Conservation (phyloP, 768 basidiomycete species). For the Candolleomyces efflorescens region DNA sequence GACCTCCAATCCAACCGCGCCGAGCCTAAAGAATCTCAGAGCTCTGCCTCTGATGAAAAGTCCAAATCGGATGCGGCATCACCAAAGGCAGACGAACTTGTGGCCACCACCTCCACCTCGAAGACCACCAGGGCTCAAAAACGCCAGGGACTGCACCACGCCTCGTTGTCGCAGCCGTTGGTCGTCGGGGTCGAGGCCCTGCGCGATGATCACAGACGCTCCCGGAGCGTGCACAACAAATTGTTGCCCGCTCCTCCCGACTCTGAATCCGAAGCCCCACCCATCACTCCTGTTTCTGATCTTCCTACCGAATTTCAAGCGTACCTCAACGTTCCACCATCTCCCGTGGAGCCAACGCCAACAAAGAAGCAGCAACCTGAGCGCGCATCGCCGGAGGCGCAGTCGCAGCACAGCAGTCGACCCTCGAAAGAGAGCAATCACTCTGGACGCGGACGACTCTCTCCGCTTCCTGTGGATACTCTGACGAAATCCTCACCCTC, state of each 20-base stretch:
- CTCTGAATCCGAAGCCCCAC: background rate
- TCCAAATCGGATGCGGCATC: background rate
- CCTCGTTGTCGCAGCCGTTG: constrained; percentile 2
- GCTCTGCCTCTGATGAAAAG: background rate
- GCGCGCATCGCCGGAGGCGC: no score
- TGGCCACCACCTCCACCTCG: background rate
- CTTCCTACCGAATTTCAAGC: background rate
- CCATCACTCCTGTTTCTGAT: constrained; percentile 5
- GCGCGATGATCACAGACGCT: constrained; percentile 1
- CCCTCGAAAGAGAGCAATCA: background rate
- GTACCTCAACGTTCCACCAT: background rate
- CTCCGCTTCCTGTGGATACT: background rate
- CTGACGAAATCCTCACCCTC: background rate
- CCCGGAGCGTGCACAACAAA: constrained; percentile 1
- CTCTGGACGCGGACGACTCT: background rate
- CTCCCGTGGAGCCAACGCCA: background rate
- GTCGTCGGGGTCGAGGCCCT: background rate
- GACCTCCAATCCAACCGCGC: background rate
- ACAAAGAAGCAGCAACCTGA: background rate
- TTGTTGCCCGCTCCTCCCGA: background rate
- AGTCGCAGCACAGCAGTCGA: no score
- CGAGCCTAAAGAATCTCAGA: background rate
- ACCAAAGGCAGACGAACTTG: constrained; percentile 1
- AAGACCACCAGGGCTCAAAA: background rate
- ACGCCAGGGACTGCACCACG: constrained; percentile 1